These are phyloP conservation scores for Fusarium denticulatum DNA, from an alignment of 2,329 filamentous ascomycete species.

Conservation along the genomic window DNA sequence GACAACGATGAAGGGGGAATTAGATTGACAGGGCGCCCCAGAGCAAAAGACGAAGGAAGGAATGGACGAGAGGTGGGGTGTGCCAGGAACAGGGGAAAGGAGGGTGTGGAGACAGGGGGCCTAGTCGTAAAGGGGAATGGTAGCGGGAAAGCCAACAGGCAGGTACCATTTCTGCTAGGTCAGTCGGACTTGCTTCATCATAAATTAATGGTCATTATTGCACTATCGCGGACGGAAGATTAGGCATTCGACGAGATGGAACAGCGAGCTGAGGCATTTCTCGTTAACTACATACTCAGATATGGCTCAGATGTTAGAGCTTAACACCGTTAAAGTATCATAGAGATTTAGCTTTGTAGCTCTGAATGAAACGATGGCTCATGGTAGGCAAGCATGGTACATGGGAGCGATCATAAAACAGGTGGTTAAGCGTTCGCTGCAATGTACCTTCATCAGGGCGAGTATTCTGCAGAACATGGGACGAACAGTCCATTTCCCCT, in stretches of 20 bases:
- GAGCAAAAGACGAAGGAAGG: slow-evolving; percentile 25
- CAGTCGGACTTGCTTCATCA: not conserved
- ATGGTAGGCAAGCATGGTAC: slow-evolving; percentile 32
- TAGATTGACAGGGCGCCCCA: slow-evolving; percentile 37
- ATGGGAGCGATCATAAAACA: slow-evolving; percentile 12
- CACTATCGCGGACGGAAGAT: not conserved
- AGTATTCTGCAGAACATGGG: slow-evolving; percentile 30
- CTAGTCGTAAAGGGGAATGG: slow-evolving; percentile 29
- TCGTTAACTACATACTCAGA: not conserved
- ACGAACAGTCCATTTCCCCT: slow-evolving; percentile 33
- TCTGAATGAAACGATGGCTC: slow-evolving; percentile 36
- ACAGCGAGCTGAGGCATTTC: not conserved
- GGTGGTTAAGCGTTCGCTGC: slow-evolving; percentile 13
- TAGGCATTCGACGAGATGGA: not conserved
- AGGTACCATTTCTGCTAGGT: slow-evolving; percentile 12
- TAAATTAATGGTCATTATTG: not conserved
- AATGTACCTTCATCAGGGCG: not conserved
- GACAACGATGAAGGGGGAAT: slow-evolving; percentile 43
- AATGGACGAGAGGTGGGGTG: slow-evolving; percentile 37
- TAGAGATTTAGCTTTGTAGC: slow-evolving; percentile 11
- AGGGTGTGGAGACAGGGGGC: slow-evolving; percentile 21
- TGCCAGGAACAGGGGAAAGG: slow-evolving; percentile 22
- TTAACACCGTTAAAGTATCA: slow-evolving; percentile 1
- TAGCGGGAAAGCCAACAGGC: slow-evolving; percentile 8
- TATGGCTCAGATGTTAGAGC: not conserved